These are phyloP conservation scores for Penicillium decumbens DNA, from an alignment of 2,329 filamentous ascomycete genomes.

Conservation along the genomic window DNA sequence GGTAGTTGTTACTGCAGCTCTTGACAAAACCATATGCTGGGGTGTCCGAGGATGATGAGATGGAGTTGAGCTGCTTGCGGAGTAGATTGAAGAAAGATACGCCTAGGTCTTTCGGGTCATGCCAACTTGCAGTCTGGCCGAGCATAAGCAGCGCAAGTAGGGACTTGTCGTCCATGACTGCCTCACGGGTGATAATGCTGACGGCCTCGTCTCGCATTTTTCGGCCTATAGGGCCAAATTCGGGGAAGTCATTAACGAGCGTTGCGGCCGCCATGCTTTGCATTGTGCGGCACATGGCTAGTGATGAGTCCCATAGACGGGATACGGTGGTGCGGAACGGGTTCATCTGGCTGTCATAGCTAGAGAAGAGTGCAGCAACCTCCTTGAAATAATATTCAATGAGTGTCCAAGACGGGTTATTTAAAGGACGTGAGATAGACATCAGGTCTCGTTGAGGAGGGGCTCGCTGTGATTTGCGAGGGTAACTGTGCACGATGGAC, in stretches of 20 bases:
- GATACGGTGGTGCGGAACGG: conserved; percentile 57
- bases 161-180: conserved; percentile 50
- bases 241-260: conserved; percentile 54
- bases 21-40: conserved; percentile 9
- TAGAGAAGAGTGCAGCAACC: conserved; percentile 59
- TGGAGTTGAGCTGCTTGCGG: conserved; percentile 40
- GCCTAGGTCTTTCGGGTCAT: conserved; percentile 54
- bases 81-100: conserved; percentile 48
- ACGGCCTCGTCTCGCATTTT: conserved; percentile 52
- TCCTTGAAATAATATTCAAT: conserved; percentile 63
- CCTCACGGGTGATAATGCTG: conserved; percentile 48
- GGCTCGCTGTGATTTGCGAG: conserved; percentile 20
- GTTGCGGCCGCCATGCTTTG: conserved; percentile 63
- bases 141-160: conserved; percentile 57
- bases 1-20: conserved; percentile 41
- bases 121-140: conserved; percentile 58
- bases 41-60: conserved; percentile 27
- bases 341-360: conserved; percentile 59
- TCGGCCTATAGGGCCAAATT: conserved; percentile 48
- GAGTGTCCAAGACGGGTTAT: conserved; percentile 52
- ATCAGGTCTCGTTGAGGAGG: conserved; percentile 25
- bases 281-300: conserved; percentile 57
- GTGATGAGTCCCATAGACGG: conserved; percentile 54
- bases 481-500: conserved; percentile 33
- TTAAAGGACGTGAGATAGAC: conserved; percentile 40